phyloP scores from a whole-genome alignment of 306 rosid genomes.

The Erythrophleum fordii region DNA sequence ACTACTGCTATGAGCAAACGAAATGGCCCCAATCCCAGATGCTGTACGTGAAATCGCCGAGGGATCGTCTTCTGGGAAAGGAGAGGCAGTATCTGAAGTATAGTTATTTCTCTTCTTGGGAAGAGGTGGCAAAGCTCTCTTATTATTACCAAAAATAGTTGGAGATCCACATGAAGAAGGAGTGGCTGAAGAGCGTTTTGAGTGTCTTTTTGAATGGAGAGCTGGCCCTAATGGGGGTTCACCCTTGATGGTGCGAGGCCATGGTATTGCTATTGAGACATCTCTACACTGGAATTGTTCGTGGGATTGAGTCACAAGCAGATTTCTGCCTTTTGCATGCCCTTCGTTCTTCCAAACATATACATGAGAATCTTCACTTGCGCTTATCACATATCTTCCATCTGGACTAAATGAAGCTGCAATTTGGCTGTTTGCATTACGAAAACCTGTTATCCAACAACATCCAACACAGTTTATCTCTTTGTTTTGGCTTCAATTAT shows the following conservation, averaged over 20 bases:
- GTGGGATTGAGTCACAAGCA: constrained; percentile 46
- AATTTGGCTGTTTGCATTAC: constrained; percentile 55
- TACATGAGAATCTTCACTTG: constrained; percentile 89
- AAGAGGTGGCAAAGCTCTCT: constrained; percentile 60
- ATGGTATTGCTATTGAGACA: constrained; percentile 72
- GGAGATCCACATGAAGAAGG: constrained; percentile 11
- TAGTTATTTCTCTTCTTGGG: constrained; percentile 49
- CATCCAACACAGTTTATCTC: neutral
- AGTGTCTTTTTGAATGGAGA: constrained; percentile 48
- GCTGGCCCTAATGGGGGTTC: constrained; percentile 52
- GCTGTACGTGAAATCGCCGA: neutral
- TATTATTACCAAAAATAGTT: neutral
- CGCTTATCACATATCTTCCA: constrained; percentile 69
- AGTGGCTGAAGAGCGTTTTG: constrained; percentile 43
- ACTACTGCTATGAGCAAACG: neutral
- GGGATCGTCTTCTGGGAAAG: constrained; percentile 7
- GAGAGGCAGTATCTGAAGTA: constrained; percentile 26
- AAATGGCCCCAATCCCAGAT: neutral
- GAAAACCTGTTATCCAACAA: constrained; percentile 55
- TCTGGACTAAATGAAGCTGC: constrained; percentile 69
- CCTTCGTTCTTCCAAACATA: constrained; percentile 69
- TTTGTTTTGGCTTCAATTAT: neutral
- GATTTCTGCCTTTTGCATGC: constrained; percentile 45
- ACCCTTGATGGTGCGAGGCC: constrained; percentile 69
- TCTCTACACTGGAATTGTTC: constrained; percentile 79